Evolutionary conservation across 441 rosid species (phyloP), one percentile per base, ranked within the genome.

Genomic region (Sinapis alba): DNA sequence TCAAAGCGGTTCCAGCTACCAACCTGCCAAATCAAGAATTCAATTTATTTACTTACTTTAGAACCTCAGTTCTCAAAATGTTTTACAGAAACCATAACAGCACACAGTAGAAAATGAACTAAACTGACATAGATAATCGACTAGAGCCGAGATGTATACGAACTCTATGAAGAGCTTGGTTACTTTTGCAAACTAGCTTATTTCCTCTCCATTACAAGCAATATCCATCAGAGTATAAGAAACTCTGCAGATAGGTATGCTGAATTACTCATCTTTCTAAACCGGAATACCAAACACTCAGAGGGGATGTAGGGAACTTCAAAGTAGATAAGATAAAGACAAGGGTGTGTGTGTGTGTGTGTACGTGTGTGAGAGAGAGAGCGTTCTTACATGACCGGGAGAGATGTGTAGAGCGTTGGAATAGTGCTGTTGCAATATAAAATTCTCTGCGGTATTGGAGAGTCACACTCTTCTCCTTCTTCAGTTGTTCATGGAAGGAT

Each of bases 1-100:
- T 84, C 77, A 84, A 78, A 34, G 83, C 34, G 82, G 72, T 79
- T 75, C 82, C 80, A 68, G 67, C 76, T 56, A 73, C 77, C 80
- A 86, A 76, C 93, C 96, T 88, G 32, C 19, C 19, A 62, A 62
- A 21, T 62, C 56, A 77, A 62, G 13, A 34, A 36, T 6, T 57
- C 23, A 41, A 51, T 59, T 27, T 6, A 0, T 27, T 18, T 21
- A 56, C 72, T 59, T 15, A 5, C 36, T 26, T 28, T 9, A 51
- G 38, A 5, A 72, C 12, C 53, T 10, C 2, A 15, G 15, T 16
- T 23, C 54, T 62, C 64, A 53, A 69, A 68, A 68, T 32, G 41
- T 20, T 73, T 38, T 13, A 38, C 5, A 72, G 43, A 73, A 38
- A 27, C 34, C 4, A 56, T 27, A 56, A 15, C 9, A 65, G 18